Conservation (phyloP, 1,284 basidiomycete species). For the Dichomitus squalens region DNA sequence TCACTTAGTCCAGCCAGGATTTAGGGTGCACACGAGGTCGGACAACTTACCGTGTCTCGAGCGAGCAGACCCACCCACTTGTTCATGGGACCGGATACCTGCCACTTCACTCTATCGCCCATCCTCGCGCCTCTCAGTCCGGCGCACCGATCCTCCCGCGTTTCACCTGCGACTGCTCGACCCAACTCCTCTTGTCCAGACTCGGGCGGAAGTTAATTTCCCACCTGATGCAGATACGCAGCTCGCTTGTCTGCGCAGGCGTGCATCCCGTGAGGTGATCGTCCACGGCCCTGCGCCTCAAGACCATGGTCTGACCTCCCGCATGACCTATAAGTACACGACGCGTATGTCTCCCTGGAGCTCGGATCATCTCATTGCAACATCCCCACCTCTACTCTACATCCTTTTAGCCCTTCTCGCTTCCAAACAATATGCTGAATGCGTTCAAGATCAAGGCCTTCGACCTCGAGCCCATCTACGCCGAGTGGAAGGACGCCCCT, state of each 20-base stretch:
- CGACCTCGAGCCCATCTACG: constrained; percentile 65
- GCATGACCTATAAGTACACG: constrained; percentile 11
- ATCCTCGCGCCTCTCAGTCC: neutral
- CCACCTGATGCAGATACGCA: neutral
- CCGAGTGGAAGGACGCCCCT: constrained; percentile 64
- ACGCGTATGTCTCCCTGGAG: neutral
- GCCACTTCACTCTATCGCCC: neutral
- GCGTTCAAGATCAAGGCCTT: constrained; percentile 77
- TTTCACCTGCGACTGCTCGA: neutral
- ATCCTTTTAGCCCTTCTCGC: constrained; percentile 2
- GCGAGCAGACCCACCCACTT: neutral
- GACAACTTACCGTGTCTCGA: neutral
- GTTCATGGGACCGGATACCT: neutral
- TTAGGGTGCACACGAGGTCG: constrained; percentile 18
- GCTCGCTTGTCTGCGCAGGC: constrained; percentile 2
- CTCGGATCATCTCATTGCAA: neutral
- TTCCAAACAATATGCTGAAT: constrained; percentile 51
- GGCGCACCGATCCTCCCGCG: neutral
- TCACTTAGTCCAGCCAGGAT: neutral
- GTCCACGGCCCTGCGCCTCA: neutral
- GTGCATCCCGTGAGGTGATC: constrained; percentile 4
- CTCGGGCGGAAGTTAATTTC: neutral
- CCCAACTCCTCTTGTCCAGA: constrained; percentile 4
- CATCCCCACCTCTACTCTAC: neutral
- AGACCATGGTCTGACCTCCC: too few species aligned